A percentile compares a stretch with the other conserved stretches of the same genome.
Evolutionary conservation across 257 asterid species (phyloP).

Genomic region (Cruciata laevipes): DNA sequence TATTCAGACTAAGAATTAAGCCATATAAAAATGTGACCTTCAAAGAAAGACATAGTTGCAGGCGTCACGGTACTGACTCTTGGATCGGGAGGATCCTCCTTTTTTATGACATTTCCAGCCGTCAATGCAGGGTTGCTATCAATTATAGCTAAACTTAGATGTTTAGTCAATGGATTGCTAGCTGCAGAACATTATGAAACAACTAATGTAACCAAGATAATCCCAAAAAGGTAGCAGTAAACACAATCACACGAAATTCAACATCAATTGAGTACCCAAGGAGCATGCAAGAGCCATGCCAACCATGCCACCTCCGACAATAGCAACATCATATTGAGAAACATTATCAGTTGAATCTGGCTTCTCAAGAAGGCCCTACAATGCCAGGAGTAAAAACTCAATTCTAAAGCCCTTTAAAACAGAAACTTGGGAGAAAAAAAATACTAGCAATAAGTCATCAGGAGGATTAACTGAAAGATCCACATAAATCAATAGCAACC

Average conservation of each 20-base stretch:
- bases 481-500: neutral
- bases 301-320: constrained; percentile 99
- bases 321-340: constrained; percentile 79
- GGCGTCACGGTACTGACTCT: constrained; percentile 99
- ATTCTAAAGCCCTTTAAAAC: constrained; percentile 5
- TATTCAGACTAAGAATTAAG: neutral
- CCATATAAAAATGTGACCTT: constrained; percentile 41
- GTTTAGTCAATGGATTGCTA: constrained; percentile 64
- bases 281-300: constrained; percentile 97
- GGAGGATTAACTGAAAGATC: neutral
- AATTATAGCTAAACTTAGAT: constrained; percentile 71
- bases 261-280: constrained; percentile 42
- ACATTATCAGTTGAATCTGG: constrained; percentile 20
- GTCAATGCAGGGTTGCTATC: constrained; percentile 89
- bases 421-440: constrained; percentile 1
- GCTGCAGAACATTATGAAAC: constrained; percentile 48
- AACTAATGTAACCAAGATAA: constrained; percentile 5
- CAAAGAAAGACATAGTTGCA: constrained; percentile 61
- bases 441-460: neutral
- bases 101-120: constrained; percentile 40
- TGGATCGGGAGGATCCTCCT: constrained; percentile 86
- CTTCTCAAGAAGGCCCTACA: constrained; percentile 39
- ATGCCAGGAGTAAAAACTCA: constrained; percentile 8
- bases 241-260: neutral
- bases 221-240: neutral